Evolutionary conservation across 2,329 filamentous ascomycete species (phyloP), one percentile per base, ranked within the genome.

Genomic region (Hypoxylon sp.): DNA sequence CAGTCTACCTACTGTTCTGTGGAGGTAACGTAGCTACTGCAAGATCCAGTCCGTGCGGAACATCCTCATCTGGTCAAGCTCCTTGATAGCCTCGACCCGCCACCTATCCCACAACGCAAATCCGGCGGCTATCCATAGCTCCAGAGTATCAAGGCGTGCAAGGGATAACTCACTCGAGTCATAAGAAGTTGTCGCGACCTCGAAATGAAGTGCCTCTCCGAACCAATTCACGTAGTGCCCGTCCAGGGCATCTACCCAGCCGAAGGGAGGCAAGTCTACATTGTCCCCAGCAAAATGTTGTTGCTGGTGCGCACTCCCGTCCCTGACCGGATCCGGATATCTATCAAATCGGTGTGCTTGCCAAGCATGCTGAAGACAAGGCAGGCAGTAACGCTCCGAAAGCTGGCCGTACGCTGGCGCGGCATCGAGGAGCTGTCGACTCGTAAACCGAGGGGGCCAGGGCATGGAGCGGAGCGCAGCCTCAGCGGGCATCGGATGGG

Each of bases 71-170:
- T 45, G 34, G 21, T 43, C 51, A 19, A 54, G 51, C 37, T 54
- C 37, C 51, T 54, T 54, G 25, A 54, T 2, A 30, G 51, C 37
- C 37, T 43, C 27, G 37, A 54, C 51, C 25, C 34, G 11, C 34
- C 34, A 29, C 51, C 27, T 41, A 45, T 54, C 51, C 51, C 51
- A 54, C n/a, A 54, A 30, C 51, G 51, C 37, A 21, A 54, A 54
- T 30, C 51, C 51, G 51, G 51, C 51, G 25, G 21, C 37, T 8
- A n/a, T 30, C 51, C 51, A 54, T 30, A 45, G 34, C 34, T 29
- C 25, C 27, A 54, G 23, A 43, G 21, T 3, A 43, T 43, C 23
- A n/a, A 27, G 6, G 37, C 34, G 37, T 30, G 21, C 37, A 30
- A 29, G 16, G 25, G 34, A 29, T 21, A 25, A 29, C 34, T 54